phyloP scores from a whole-genome alignment of 768 basidiomycete genomes.

The Lentinula aciculospora region DNA sequence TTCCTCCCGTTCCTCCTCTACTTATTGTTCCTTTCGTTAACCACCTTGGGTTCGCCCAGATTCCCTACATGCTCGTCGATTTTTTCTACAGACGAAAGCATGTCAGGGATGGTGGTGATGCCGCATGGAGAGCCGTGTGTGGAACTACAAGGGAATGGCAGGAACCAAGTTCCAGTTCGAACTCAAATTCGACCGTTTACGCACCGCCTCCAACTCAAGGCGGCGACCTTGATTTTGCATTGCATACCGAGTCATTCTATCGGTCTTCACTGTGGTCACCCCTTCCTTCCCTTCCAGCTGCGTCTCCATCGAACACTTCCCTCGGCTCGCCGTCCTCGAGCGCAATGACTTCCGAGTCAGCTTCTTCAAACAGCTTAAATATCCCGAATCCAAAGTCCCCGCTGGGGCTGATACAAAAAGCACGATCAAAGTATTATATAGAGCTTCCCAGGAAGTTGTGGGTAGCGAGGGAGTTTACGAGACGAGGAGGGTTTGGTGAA shows the following conservation, averaged over 20 bases:
- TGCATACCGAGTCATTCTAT: constrained; percentile 60
- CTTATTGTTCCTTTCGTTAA: constrained; percentile 71
- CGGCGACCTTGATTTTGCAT: constrained; percentile 75
- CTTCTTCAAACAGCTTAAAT: constrained; percentile 24
- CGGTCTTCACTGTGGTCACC: constrained; percentile 38
- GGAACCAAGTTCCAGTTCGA: constrained; percentile 20
- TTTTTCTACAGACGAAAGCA: constrained; percentile 87
- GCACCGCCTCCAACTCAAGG: constrained; percentile 14
- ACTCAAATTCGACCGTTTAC: constrained; percentile 12
- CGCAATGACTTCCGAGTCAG: not conserved
- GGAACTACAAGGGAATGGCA: constrained; percentile 56
- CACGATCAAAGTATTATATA: constrained; percentile 74
- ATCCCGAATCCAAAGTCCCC: constrained; percentile 21
- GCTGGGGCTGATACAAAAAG: constrained; percentile 55
- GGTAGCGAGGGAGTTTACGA: constrained; percentile 69
- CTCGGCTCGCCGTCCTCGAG: not conserved
- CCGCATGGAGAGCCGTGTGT: constrained; percentile 70
- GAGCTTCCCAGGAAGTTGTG: constrained; percentile 60
- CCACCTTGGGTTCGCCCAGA: constrained; percentile 74
- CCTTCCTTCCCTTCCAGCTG: not conserved
- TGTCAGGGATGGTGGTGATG: constrained; percentile 77
- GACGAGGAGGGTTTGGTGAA: constrained; percentile 54
- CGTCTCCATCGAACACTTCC: not conserved
- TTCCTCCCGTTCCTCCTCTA: constrained; percentile 77
- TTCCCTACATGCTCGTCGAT: constrained; percentile 86